Percentiles rank a stretch among this genome's conserved stretches.
Conservation (phyloP, 768 basidiomycete species). For the Tricholoma matsutake region DNA sequence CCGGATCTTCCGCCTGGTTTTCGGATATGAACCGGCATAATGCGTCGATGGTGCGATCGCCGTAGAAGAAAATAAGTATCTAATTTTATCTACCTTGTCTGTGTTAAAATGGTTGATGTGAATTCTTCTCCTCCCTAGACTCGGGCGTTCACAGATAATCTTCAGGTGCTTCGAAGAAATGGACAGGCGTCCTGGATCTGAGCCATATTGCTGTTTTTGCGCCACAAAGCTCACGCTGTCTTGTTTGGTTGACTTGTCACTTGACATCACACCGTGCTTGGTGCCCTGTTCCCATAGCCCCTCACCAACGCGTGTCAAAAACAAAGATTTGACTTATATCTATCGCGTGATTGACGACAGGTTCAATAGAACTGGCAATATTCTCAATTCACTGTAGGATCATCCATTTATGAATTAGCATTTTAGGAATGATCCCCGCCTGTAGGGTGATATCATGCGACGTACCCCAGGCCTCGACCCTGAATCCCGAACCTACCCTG, state of each 20-base stretch:
- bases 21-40: background rate
- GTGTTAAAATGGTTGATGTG: background rate
- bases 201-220: background rate
- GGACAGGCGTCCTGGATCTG: background rate
- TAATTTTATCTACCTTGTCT: background rate
- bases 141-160: background rate
- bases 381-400: background rate
- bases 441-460: background rate
- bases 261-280: background rate
- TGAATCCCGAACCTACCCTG: background rate
- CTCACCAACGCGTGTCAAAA: background rate
- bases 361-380: background rate
- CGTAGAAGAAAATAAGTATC: background rate
- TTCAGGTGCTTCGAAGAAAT: background rate
- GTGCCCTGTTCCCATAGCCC: background rate
- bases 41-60: background rate
- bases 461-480: background rate
- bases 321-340: background rate
- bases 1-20: background rate
- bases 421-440: background rate
- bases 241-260: background rate
- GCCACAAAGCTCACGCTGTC: background rate
- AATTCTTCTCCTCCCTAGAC: background rate
- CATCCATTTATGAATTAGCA: background rate
- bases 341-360: background rate